Percentiles rank a stretch among this genome's conserved stretches.
phyloP scores from a whole-genome alignment of 1,139 yeast genomes.

The Candida pseudoviswanathii region DNA sequence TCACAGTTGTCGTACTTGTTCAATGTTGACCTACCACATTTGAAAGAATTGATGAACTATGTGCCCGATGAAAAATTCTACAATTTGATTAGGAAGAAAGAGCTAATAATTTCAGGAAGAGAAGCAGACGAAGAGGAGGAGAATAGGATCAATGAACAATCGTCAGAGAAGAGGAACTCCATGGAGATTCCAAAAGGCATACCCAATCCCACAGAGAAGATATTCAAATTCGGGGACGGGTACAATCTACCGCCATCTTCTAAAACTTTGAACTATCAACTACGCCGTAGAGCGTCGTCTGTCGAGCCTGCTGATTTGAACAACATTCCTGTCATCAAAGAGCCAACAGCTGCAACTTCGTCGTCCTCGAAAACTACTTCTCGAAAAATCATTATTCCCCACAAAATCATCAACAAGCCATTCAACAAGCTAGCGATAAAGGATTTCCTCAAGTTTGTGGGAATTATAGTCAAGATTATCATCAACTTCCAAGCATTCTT shows the following conservation, averaged over 20 bases:
- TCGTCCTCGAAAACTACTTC: constrained; percentile 6
- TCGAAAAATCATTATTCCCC: constrained; percentile 42
- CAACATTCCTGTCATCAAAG: constrained; percentile 16
- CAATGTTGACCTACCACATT: constrained; percentile 34
- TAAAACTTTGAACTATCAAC: constrained; percentile 41
- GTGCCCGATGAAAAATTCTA: constrained; percentile 41
- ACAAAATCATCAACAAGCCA: constrained; percentile 45
- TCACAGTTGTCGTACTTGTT: constrained; percentile 29
- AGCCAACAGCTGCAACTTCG: constrained; percentile 11
- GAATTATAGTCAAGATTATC: constrained; percentile 40
- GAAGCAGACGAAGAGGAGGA: constrained; percentile 18
- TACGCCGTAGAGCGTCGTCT: constrained; percentile 23
- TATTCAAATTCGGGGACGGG: constrained; percentile 38
- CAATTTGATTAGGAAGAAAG: constrained; percentile 39
- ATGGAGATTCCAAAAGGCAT: constrained; percentile 12
- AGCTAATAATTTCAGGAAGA: constrained; percentile 29
- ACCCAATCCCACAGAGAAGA: constrained; percentile 24
- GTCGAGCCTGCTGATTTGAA: constrained; percentile 16
- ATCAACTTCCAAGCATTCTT: constrained; percentile 40
- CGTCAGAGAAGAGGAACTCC: not conserved
- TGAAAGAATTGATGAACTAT: constrained; percentile 28
- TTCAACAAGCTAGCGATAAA: constrained; percentile 40
- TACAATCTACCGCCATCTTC: constrained; percentile 46
- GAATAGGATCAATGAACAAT: constrained; percentile 14
- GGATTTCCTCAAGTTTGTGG: constrained; percentile 42